Conservation (phyloP, 139 green algal species). For the Auxenochlorella protothecoides region DNA sequence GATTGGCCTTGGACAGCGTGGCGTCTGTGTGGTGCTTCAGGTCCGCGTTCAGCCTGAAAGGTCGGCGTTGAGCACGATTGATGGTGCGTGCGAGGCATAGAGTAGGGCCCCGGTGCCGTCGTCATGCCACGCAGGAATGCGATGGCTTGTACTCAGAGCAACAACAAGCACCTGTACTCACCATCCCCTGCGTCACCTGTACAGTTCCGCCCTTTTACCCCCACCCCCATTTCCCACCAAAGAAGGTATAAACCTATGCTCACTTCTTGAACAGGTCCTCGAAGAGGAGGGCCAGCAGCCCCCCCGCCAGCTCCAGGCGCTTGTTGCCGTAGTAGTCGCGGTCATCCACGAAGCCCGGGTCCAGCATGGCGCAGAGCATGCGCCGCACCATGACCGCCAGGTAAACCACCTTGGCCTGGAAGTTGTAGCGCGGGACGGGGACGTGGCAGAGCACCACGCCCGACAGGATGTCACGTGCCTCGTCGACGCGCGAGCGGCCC, state of each 20-base stretch:
- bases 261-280: slow-evolving; percentile 98
- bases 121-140: no score
- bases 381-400: slow-evolving; percentile 85
- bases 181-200: not conserved
- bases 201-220: not conserved
- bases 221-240: not conserved
- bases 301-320: slow-evolving; percentile 90
- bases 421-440: slow-evolving; percentile 77
- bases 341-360: slow-evolving; percentile 86
- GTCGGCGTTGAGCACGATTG: not conserved
- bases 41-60: slow-evolving; percentile 51
- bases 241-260: not conserved
- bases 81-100: no score
- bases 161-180: no score
- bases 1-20: slow-evolving; percentile 69
- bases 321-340: slow-evolving; percentile 99
- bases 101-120: no score
- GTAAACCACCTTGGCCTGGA: slow-evolving; percentile 74
- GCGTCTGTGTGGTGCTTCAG: slow-evolving; percentile 78
- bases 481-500: slow-evolving; percentile 55
- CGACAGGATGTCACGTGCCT: slow-evolving; percentile 88
- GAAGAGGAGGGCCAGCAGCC: slow-evolving; percentile 93
- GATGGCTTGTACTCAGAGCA: no score
- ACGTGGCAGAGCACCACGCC: slow-evolving; percentile 92
- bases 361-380: slow-evolving; percentile 84